Evolutionary conservation across 1,284 basidiomycete species (phyloP).

Genomic region (Boletus mariae): DNA sequence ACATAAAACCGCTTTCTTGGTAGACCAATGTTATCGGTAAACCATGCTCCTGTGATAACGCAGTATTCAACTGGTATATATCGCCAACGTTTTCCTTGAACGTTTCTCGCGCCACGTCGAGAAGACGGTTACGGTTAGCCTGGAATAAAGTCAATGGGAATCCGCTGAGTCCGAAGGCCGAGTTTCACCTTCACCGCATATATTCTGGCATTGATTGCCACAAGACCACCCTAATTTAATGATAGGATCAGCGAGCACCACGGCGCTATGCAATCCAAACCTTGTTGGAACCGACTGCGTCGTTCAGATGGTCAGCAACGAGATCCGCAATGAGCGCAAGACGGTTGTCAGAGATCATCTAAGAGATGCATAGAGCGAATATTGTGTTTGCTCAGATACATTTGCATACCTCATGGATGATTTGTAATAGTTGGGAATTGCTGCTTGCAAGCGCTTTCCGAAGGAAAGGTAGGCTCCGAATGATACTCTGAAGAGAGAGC

Average conservation of each 20-base stretch:
- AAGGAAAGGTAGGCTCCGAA: conserved; percentile 62
- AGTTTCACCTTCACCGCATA: conserved; percentile 73
- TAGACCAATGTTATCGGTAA: conserved; percentile 66
- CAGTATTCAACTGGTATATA: conserved; percentile 64
- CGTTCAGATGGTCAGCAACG: conserved; percentile 67
- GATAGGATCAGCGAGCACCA: neutral
- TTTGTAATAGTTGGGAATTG: conserved; percentile 56
- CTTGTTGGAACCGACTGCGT: conserved; percentile 58
- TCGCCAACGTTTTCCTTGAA: conserved; percentile 89
- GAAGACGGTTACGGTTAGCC: conserved; percentile 75
- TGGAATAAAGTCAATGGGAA: conserved; percentile 21
- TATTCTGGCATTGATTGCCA: conserved; percentile 67
- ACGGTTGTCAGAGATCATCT: conserved; percentile 74
- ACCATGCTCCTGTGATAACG: conserved; percentile 56
- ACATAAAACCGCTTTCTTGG: conserved; percentile 69
- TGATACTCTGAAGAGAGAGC: conserved; percentile 67
- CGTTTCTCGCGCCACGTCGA: conserved; percentile 91
- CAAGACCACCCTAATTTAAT: conserved; percentile 56
- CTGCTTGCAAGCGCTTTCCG: conserved; percentile 58
- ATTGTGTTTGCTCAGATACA: neutral
- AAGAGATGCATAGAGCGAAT: neutral
- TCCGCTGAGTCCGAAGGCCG: neutral
- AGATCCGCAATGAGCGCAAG: conserved; percentile 58
- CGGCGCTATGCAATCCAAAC: conserved; percentile 33
- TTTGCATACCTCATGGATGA: conserved; percentile 52